A percentile compares a stretch with the other conserved stretches of the same genome.
These are phyloP conservation scores for Talaromyces trachyspermus DNA, from an alignment of 495 filamentous ascomycete species.

Conservation along the genomic window DNA sequence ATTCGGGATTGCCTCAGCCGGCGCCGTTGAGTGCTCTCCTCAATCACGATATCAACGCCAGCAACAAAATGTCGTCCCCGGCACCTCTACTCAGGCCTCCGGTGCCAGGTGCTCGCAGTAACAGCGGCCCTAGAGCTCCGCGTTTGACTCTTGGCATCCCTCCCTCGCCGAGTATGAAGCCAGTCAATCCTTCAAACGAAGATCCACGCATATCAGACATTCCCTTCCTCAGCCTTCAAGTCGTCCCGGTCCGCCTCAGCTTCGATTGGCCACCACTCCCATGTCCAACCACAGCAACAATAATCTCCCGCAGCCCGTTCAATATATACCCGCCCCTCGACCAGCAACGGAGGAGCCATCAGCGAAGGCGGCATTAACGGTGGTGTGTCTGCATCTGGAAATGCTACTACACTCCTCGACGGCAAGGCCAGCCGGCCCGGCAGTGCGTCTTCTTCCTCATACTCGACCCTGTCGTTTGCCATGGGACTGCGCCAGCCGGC, in stretches of 20 bases:
- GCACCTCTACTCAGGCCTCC: slow-evolving; percentile 77
- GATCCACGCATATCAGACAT: slow-evolving; percentile 28
- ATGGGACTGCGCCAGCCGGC: slow-evolving; percentile 53
- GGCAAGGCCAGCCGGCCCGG: slow-evolving; percentile 66
- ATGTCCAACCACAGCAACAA: slow-evolving; percentile 58
- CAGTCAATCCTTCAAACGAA: slow-evolving; percentile 34
- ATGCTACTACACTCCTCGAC: slow-evolving; percentile 60
- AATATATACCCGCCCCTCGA: too few species aligned
- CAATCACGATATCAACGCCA: background rate
- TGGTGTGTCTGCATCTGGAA: slow-evolving; percentile 55
- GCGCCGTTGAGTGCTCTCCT: background rate
- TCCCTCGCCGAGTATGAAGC: slow-evolving; percentile 70
- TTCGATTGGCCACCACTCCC: slow-evolving; percentile 78
- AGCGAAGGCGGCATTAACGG: background rate
- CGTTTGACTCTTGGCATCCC: slow-evolving; percentile 84
- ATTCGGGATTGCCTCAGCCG: background rate
- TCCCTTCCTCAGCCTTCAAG: slow-evolving; percentile 27
- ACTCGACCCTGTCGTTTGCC: slow-evolving; percentile 67
- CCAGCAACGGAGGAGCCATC: too few species aligned
- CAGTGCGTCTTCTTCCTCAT: slow-evolving; percentile 77
- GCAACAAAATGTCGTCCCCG: slow-evolving; percentile 58
- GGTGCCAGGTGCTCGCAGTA: slow-evolving; percentile 63
- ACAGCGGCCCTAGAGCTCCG: slow-evolving; percentile 57
- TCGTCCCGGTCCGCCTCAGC: slow-evolving; percentile 57
- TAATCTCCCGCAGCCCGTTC: slow-evolving; percentile 39